Percentiles rank a stretch among this genome's conserved stretches.
phyloP scores from a whole-genome alignment of 257 asterid species.

The Asclepias syriaca region DNA sequence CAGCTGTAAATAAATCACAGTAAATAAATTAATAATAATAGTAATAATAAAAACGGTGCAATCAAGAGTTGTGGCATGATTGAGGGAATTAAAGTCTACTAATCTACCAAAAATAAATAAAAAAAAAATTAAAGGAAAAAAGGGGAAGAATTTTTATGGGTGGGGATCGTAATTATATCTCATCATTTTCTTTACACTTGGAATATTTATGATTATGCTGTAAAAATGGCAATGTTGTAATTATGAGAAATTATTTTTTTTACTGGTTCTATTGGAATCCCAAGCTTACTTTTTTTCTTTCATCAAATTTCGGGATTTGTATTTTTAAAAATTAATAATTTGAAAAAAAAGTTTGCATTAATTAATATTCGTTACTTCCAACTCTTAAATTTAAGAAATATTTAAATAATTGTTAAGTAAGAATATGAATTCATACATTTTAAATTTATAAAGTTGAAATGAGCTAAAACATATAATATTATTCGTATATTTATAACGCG shows the following conservation, averaged over 20 bases:
- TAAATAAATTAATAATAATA: too few species aligned
- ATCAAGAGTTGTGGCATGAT: not conserved
- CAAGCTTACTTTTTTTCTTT: not conserved
- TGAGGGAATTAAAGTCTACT: not conserved
- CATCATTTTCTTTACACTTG: slow-evolving; percentile 35
- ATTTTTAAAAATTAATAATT: too few species aligned
- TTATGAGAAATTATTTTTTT: not conserved
- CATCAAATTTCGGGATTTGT: not conserved
- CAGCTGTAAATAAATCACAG: too few species aligned
- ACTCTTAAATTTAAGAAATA: too few species aligned
- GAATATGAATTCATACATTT: too few species aligned
- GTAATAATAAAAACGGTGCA: not conserved
- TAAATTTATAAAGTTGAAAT: too few species aligned
- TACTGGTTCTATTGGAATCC: slow-evolving; percentile 1
- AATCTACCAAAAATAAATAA: too few species aligned
- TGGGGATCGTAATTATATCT: slow-evolving; percentile 31
- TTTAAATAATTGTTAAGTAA: too few species aligned
- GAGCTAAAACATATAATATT: too few species aligned
- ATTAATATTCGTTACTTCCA: too few species aligned
- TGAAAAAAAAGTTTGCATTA: too few species aligned
- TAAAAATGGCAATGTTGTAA: slow-evolving; percentile 13
- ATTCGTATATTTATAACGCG: too few species aligned
- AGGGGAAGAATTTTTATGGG: not conserved
- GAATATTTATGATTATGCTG: slow-evolving; percentile 24
- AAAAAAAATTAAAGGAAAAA: not conserved